Evolutionary conservation across 1,284 basidiomycete species (phyloP).

Genomic region (Xanthoconium separans): DNA sequence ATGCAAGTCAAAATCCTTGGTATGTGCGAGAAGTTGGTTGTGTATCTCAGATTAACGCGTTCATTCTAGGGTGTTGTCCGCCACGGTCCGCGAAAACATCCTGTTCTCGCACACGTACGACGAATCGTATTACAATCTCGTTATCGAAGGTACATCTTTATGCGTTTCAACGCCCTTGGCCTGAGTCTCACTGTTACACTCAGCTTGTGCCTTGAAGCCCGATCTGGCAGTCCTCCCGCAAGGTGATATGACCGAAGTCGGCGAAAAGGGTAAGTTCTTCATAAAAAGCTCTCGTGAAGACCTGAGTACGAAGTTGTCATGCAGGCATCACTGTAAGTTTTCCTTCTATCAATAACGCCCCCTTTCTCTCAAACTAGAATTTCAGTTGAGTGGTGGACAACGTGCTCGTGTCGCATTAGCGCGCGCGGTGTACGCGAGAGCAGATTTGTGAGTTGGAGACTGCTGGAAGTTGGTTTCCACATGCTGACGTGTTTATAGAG

Average conservation of each 20-base stretch:
- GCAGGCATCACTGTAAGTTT: slow-evolving; percentile 3
- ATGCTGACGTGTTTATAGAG: slow-evolving; percentile 13
- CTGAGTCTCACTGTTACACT: not conserved
- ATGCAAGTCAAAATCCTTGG: slow-evolving; percentile 91
- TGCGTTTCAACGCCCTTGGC: not conserved
- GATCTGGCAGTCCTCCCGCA: slow-evolving; percentile 76
- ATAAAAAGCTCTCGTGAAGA: slow-evolving; percentile 13
- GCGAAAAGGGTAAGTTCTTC: slow-evolving; percentile 42
- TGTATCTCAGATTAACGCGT: slow-evolving; percentile 2
- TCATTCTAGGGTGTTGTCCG: slow-evolving; percentile 68
- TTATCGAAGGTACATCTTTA: slow-evolving; percentile 61
- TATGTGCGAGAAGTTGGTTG: slow-evolving; percentile 27
- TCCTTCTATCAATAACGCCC: not conserved
- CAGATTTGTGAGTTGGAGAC: slow-evolving; percentile 42
- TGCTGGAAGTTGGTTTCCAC: not conserved
- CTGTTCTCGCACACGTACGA: slow-evolving; percentile 89
- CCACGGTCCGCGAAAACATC: slow-evolving; percentile 86
- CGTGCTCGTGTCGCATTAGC: slow-evolving; percentile 61
- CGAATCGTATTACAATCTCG: slow-evolving; percentile 70
- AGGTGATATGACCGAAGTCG: slow-evolving; percentile 77
- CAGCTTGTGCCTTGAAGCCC: slow-evolving; percentile 82
- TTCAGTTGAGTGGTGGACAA: slow-evolving; percentile 54
- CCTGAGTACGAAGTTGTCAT: too few relatives aligned
- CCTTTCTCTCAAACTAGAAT: slow-evolving; percentile 2
- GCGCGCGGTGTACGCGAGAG: slow-evolving; percentile 48